phyloP scores from a whole-genome alignment of 495 filamentous ascomycete species.

The Ascodesmis nigricans region DNA sequence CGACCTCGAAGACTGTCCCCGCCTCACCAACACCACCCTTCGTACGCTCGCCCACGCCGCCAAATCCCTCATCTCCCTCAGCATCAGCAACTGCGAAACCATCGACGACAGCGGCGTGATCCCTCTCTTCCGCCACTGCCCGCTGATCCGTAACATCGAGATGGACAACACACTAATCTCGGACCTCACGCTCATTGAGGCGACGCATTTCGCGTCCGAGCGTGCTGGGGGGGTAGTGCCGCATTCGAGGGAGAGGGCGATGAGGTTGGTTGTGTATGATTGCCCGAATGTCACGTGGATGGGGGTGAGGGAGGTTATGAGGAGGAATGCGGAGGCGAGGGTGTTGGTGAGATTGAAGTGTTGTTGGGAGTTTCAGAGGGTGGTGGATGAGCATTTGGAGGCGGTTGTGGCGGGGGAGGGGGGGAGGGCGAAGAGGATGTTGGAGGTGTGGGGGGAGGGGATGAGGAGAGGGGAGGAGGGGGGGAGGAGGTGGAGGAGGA shows the following conservation, averaged over 20 bases:
- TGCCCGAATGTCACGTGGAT: constrained; percentile 82
- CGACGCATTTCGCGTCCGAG: constrained; percentile 47
- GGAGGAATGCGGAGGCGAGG: constrained; percentile 47
- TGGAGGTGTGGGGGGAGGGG: constrained; percentile 80
- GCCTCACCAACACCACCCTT: constrained; percentile 52
- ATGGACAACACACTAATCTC: constrained; percentile 90
- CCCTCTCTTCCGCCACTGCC: constrained; percentile 54
- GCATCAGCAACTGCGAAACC: constrained; percentile 71
- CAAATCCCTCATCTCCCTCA: constrained; percentile 48
- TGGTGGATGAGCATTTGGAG: constrained; percentile 77
- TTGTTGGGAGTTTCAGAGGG: constrained; percentile 87
- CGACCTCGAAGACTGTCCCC: constrained; percentile 66
- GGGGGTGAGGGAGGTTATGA: constrained; percentile 67
- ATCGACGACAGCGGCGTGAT: constrained; percentile 72
- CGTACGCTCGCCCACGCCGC: constrained; percentile 54
- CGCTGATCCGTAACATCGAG: constrained; percentile 43
- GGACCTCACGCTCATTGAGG: constrained; percentile 72
- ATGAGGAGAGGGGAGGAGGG: constrained; percentile 77
- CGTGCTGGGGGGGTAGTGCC: constrained; percentile 29
- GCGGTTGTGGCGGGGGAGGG: constrained; percentile 58
- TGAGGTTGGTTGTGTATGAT: constrained; percentile 74
- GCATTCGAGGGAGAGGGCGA: constrained; percentile 23
- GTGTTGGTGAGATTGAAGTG: constrained; percentile 74
- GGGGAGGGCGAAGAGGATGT: constrained; percentile 44
- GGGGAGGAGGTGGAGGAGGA: constrained; percentile 44